Conservation (phyloP, 2,329 filamentous ascomycete genomes). For the Aspergillus japonicus region DNA sequence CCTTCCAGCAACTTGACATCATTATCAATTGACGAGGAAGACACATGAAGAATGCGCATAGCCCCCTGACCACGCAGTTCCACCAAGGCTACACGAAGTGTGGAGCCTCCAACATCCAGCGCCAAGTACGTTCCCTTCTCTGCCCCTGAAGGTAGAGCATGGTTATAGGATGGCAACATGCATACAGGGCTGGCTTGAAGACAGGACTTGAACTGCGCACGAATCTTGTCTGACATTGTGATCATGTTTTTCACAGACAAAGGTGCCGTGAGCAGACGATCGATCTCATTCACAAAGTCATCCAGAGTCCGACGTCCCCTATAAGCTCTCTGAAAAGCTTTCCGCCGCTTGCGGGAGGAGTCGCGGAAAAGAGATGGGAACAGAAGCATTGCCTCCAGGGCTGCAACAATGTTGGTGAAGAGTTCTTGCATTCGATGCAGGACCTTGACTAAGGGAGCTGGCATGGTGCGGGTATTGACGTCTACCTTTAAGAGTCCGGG, state of each 20-base stretch:
- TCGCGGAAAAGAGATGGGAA: conserved; percentile 42
- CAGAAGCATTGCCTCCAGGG: conserved; percentile 42
- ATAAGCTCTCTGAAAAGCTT: conserved; percentile 33
- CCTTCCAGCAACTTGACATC: conserved; percentile 55
- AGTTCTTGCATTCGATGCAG: conserved; percentile 43
- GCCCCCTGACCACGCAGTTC: conserved; percentile 52
- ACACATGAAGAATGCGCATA: conserved; percentile 57
- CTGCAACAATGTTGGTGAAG: conserved; percentile 40
- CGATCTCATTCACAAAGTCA: conserved; percentile 41
- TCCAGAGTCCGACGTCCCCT: conserved; percentile 39
- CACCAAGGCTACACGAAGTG: conserved; percentile 62
- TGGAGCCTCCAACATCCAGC: conserved; percentile 66
- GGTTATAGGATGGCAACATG: conserved; percentile 66
- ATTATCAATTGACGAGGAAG: conserved; percentile 57
- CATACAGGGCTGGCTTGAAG: conserved; percentile 57
- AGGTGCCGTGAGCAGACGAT: conserved; percentile 38
- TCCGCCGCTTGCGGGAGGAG: conserved; percentile 32
- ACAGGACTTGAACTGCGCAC: conserved; percentile 54
- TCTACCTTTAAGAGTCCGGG: neutral
- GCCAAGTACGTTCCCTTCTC: conserved; percentile 62
- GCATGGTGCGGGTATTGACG: conserved; percentile 25
- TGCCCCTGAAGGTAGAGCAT: conserved; percentile 58
- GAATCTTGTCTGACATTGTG: conserved; percentile 46
- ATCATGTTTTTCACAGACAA: conserved; percentile 39
- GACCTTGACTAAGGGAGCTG: conserved; percentile 38